phyloP scores from a whole-genome alignment of 768 basidiomycete genomes.

The Calocybe gangraenosa region DNA sequence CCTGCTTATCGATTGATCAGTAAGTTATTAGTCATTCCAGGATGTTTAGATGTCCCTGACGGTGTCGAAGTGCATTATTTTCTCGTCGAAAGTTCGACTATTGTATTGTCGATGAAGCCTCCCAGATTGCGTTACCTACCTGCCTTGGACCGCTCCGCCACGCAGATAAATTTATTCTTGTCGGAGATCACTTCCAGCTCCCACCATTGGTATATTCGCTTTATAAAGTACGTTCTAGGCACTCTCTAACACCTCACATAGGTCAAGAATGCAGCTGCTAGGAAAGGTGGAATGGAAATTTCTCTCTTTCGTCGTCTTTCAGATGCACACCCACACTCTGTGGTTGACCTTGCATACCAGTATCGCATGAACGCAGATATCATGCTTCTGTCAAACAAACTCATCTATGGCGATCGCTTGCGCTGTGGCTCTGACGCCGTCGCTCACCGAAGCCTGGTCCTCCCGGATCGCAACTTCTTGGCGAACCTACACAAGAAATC shows the following conservation, averaged over 20 bases:
- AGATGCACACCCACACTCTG: slow-evolving; percentile 80
- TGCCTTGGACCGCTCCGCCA: slow-evolving; percentile 91
- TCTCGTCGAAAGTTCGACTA: slow-evolving; percentile 84
- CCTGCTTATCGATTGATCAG: slow-evolving; percentile 93
- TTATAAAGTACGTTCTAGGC: not conserved
- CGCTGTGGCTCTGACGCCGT: slow-evolving; percentile 75
- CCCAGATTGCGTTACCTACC: slow-evolving; percentile 94
- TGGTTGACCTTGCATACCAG: slow-evolving; percentile 82
- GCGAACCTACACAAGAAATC: slow-evolving; percentile 33
- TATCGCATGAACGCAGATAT: slow-evolving; percentile 98
- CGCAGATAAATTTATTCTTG: slow-evolving; percentile 88
- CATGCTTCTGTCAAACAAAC: slow-evolving; percentile 83
- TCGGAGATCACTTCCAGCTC: slow-evolving; percentile 96
- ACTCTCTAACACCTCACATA: slow-evolving; percentile 22
- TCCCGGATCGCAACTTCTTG: slow-evolving; percentile 48
- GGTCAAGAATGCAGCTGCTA: slow-evolving; percentile 80
- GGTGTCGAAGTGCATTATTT: slow-evolving; percentile 67
- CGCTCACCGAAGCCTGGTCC: slow-evolving; percentile 49
- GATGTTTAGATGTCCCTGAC: not conserved
- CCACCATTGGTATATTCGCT: slow-evolving; percentile 73
- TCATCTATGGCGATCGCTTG: slow-evolving; percentile 78
- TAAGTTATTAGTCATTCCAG: slow-evolving; percentile 33
- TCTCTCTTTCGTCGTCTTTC: slow-evolving; percentile 89
- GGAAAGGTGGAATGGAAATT: slow-evolving; percentile 81
- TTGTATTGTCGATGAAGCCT: slow-evolving; percentile 98